Evolutionary conservation across 441 rosid genomes (phyloP), one percentile per base, ranked within the genome.

Genomic region (Populus hybrid): DNA sequence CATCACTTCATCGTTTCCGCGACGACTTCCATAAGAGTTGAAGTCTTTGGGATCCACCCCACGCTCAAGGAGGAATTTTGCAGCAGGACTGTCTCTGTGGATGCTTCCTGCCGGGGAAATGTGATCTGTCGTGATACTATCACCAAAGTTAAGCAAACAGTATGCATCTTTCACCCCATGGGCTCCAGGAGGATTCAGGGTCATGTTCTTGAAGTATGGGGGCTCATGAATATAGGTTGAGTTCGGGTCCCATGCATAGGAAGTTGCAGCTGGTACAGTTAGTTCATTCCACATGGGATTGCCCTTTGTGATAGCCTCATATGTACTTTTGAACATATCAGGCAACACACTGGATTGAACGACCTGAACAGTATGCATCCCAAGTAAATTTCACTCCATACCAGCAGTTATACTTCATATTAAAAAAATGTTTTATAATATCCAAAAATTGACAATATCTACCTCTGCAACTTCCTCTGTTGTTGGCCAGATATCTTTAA

Each of bases 221-320:
- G 99, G 98, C 79, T 96, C 99, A 36, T 96, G 99, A 81, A 96
- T 94, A 86, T 96, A 96, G 75, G 98, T 96, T 67, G 99, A 96
- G 78, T 85, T 90, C 69, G 91, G 85, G 73, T 96, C 98, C 99
- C 98, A 96, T 8, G 96, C 83, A 82, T 91, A 96, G 35, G 91
- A 84, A 50, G 85, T 76, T 46, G 84, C 67, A 73, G 88, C 87
- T 16, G 98, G 92, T 40, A 96, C 98, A 2, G 92, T 80, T 23
- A 96, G 86, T 72, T 85, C 83, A 84, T 94, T 96, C 99, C 99
- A 96, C 92, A 86, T 96, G 65, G 98, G 95, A 77, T 96, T 94
- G 50, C 99, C 98, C 86, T 91, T 92, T 69, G 98, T 97, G 75
- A 97, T 93, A 53, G 98, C 83, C 84, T 94, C 86, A 34, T 97